Conservation (phyloP, 306 rosid genomes). For the Inga laurina region DNA sequence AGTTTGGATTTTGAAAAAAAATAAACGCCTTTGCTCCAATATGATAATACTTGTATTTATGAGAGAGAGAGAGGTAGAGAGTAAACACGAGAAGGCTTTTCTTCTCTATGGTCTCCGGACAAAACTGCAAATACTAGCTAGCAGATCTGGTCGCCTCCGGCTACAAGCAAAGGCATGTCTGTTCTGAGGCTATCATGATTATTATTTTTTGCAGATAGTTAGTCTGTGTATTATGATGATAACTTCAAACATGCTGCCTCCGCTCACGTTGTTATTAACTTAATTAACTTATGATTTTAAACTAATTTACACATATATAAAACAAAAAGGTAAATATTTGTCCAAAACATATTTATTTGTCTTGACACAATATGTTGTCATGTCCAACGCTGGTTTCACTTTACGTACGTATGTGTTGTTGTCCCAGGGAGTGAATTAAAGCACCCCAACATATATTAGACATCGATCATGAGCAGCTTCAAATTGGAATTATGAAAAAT, state of each 20-base stretch:
- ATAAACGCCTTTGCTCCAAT: no score
- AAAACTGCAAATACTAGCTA: not conserved
- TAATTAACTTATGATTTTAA: no score
- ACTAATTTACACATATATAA: no score
- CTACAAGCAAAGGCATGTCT: constrained; percentile 9
- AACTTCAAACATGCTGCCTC: no score
- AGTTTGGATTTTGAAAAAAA: no score
- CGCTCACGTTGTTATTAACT: no score
- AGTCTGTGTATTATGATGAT: not conserved
- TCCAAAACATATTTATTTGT: not conserved
- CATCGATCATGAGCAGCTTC: not conserved
- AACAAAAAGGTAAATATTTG: not conserved
- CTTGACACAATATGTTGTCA: not conserved
- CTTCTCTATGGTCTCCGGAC: not conserved
- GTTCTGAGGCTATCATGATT: constrained; percentile 1
- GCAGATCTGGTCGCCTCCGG: not conserved
- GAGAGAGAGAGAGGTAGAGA: no score
- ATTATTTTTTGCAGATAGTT: not conserved
- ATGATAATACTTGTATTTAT: no score
- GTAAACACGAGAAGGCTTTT: no score
- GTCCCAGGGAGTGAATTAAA: not conserved
- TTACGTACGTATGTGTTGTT: not conserved
- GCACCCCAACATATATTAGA: not conserved
- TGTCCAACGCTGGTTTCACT: not conserved
- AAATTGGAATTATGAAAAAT: no score